Percentiles rank a stretch among this genome's conserved stretches.
Evolutionary conservation across 352 stramenopile species (phyloP).

Genomic region (Globisporangium lucens): DNA sequence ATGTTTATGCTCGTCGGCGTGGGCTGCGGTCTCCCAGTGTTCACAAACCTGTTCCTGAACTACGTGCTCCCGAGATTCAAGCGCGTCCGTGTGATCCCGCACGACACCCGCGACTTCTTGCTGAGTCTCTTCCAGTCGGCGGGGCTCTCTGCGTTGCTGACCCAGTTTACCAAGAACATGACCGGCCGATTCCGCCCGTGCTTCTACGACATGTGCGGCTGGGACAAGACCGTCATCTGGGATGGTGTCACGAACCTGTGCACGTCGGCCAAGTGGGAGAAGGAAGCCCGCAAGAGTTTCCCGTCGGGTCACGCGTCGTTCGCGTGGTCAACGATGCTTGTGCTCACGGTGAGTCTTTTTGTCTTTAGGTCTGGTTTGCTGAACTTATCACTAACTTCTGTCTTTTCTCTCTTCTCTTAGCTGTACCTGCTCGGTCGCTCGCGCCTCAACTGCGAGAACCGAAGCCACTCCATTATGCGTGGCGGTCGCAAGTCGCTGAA

Average conservation of each 20-base stretch:
- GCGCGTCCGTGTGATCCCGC: slow-evolving; percentile 42
- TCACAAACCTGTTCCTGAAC: slow-evolving; percentile 55
- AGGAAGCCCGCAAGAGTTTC: slow-evolving; percentile 68
- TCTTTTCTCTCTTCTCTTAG: slow-evolving; percentile 23
- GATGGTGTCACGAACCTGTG: slow-evolving; percentile 66
- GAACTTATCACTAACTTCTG: not conserved
- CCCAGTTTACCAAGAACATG: slow-evolving; percentile 71
- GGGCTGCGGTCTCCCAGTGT: slow-evolving; percentile 35
- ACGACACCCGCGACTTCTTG: slow-evolving; percentile 75
- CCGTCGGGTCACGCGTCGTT: slow-evolving; percentile 76
- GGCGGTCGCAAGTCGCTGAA: slow-evolving; percentile 58
- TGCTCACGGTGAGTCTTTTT: slow-evolving; percentile 47
- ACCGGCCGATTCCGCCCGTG: slow-evolving; percentile 65
- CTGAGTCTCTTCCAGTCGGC: slow-evolving; percentile 54
- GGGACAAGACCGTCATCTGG: slow-evolving; percentile 62
- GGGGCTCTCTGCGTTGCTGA: slow-evolving; percentile 50
- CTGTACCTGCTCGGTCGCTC: slow-evolving; percentile 71
- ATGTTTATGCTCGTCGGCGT: slow-evolving; percentile 43
- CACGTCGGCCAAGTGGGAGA: slow-evolving; percentile 37
- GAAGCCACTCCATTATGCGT: slow-evolving; percentile 41
- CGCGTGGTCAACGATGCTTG: slow-evolving; percentile 67
- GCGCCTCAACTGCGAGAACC: slow-evolving; percentile 51
- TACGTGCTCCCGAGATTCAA: slow-evolving; percentile 48
- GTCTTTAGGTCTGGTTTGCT: not conserved
- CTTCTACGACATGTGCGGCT: slow-evolving; percentile 78